These are phyloP conservation scores for Aquilaria agallochum DNA, from an alignment of 441 rosid species.

Conservation along the genomic window DNA sequence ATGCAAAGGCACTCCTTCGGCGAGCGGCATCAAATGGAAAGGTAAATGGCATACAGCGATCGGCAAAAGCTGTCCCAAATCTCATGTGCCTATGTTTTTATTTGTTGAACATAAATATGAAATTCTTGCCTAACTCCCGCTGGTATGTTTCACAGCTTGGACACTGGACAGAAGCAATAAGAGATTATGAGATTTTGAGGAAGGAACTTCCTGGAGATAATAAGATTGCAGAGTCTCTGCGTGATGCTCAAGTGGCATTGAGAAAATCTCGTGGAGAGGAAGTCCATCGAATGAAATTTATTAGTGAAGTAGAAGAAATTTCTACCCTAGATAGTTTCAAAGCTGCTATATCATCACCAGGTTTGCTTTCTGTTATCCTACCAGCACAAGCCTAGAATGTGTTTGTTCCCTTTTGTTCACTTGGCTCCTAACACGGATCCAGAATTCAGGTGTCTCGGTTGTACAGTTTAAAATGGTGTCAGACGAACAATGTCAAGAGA, in stretches of 20 bases:
- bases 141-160: conserved; percentile 35
- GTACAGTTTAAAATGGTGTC: conserved; percentile 48
- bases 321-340: conserved; percentile 50
- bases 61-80: not conserved
- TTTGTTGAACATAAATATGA: conserved; percentile 5
- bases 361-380: conserved; percentile 19
- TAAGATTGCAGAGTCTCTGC: conserved; percentile 52
- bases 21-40: conserved; percentile 69
- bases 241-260: conserved; percentile 37
- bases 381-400: not conserved
- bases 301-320: conserved; percentile 50
- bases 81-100: not conserved
- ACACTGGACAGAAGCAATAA: conserved; percentile 55
- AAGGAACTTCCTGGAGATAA: conserved; percentile 60
- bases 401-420: not conserved
- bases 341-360: conserved; percentile 47
- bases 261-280: conserved; percentile 34
- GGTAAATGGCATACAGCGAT: conserved; percentile 25
- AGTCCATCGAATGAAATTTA: conserved; percentile 26
- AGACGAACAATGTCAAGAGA: conserved; percentile 41
- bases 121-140: conserved; percentile 1
- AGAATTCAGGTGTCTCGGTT: conserved; percentile 43
- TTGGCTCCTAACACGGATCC: not conserved
- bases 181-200: conserved; percentile 58
- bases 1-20: conserved; percentile 60